Percentiles rank a stretch among this genome's conserved stretches.
Conservation (phyloP, 2,329 filamentous ascomycete genomes). For the Fusarium sp. region DNA sequence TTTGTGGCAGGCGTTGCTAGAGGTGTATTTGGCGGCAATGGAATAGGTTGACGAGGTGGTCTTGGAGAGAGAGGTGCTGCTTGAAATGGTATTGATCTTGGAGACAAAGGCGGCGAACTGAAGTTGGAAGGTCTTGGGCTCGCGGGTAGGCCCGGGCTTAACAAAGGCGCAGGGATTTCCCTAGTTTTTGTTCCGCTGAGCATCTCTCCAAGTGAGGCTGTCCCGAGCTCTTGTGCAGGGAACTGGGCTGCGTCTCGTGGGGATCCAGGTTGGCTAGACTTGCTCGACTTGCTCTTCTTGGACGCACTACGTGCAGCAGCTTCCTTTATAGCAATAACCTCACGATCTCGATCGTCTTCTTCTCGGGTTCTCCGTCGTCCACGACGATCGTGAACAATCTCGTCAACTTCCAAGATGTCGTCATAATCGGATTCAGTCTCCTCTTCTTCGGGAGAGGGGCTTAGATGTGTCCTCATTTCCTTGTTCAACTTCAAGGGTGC, state of each 20-base stretch:
- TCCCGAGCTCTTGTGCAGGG: conserved; percentile 55
- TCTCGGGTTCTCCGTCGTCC: conserved; percentile 87
- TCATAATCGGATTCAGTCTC: conserved; percentile 87
- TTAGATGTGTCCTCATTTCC: conserved; percentile 40
- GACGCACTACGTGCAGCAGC: conserved; percentile 78
- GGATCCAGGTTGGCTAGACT: conserved; percentile 54
- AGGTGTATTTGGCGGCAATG: conserved; percentile 77
- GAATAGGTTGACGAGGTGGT: conserved; percentile 78
- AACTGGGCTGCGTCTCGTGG: conserved; percentile 49
- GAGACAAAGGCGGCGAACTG: conserved; percentile 76
- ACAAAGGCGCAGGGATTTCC: conserved; percentile 58
- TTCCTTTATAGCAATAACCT: conserved; percentile 74
- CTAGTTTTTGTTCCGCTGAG: conserved; percentile 56
- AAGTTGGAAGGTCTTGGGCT: conserved; percentile 71
- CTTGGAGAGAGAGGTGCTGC: conserved; percentile 76
- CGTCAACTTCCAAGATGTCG: conserved; percentile 77
- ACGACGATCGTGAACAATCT: conserved; percentile 70
- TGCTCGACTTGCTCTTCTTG: conserved; percentile 74
- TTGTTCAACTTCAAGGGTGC: conserved; percentile 79
- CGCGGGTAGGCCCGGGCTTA: conserved; percentile 70
- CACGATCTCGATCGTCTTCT: conserved; percentile 85
- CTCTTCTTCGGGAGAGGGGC: conserved; percentile 63
- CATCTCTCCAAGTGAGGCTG: conserved; percentile 66
- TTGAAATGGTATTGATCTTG: conserved; percentile 61
- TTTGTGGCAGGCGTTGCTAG: conserved; percentile 63